Conservation (phyloP, 83 land plant species). For the Thuja plicata region DNA sequence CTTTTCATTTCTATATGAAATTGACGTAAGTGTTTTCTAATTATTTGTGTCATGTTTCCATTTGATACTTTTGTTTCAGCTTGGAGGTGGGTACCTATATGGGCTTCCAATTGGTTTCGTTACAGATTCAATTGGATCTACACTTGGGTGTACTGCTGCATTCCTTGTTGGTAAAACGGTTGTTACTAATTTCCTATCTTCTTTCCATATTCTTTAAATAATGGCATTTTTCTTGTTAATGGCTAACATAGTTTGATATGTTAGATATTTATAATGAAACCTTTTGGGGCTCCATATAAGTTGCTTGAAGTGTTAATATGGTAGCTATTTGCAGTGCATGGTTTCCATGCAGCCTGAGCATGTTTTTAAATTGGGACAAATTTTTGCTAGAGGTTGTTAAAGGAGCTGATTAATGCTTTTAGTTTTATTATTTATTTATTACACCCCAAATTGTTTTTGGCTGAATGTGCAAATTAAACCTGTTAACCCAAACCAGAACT, state of each 20-base stretch:
- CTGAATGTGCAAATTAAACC: too few species aligned
- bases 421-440: too few species aligned
- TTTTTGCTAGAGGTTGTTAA: background rate
- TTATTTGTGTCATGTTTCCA: background rate
- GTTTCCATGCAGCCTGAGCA: background rate
- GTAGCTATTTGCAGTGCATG: background rate
- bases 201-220: background rate
- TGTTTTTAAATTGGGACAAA: background rate
- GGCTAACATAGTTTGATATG: background rate
- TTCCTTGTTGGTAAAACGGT: slow-evolving; percentile 89
- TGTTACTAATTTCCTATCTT: slow-evolving; percentile 2
- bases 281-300: background rate
- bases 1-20: background rate
- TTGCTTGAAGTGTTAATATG: background rate
- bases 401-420: too few species aligned
- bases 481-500: too few species aligned
- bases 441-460: too few species aligned
- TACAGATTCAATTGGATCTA: slow-evolving; percentile 91
- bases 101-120: slow-evolving; percentile 87
- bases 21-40: background rate
- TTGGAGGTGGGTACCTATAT: slow-evolving; percentile 97
- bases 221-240: background rate
- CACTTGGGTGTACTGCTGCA: slow-evolving; percentile 85
- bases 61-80: slow-evolving; percentile 23
- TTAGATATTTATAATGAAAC: background rate